phyloP scores from a whole-genome alignment of 2,329 filamentous ascomycete species.

The Cylindrodendrum hubeiense region DNA sequence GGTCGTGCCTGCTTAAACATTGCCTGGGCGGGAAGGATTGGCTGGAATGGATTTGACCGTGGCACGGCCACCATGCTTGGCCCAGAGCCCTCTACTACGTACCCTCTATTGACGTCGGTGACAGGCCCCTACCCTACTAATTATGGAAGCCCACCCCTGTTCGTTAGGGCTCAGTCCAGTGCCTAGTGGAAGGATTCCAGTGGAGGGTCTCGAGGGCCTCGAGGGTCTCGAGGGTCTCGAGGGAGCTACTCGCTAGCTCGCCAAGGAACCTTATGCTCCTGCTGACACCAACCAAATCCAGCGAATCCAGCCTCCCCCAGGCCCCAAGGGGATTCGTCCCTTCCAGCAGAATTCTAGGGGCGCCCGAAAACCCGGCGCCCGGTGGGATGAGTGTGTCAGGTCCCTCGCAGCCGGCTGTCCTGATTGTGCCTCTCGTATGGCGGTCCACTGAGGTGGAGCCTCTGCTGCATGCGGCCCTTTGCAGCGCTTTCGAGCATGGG shows the following conservation, averaged over 20 bases:
- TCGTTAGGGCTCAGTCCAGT: neutral
- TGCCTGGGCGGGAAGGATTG: conserved; percentile 1
- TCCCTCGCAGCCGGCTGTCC: neutral
- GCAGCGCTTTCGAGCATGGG: neutral
- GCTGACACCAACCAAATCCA: neutral
- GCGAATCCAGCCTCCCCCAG: neutral
- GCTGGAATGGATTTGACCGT: neutral
- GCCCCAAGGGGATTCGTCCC: neutral
- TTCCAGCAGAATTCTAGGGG: conserved; percentile 23
- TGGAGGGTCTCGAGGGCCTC: neutral
- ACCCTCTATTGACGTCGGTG: neutral
- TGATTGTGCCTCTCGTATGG: neutral
- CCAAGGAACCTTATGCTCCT: neutral
- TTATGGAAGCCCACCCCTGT: neutral
- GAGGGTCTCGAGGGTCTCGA: neutral
- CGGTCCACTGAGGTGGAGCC: neutral
- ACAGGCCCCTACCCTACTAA: neutral
- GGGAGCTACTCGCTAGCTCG: neutral
- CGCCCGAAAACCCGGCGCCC: neutral
- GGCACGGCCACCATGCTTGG: neutral
- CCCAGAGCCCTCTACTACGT: neutral
- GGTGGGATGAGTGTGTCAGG: neutral
- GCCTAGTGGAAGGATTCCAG: neutral
- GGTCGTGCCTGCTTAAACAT: neutral
- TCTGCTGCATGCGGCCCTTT: neutral